Evolutionary conservation across 352 stramenopile genomes (phyloP), one percentile per base, ranked within the genome.

Genomic region (Halophytophthora batemanensis): DNA sequence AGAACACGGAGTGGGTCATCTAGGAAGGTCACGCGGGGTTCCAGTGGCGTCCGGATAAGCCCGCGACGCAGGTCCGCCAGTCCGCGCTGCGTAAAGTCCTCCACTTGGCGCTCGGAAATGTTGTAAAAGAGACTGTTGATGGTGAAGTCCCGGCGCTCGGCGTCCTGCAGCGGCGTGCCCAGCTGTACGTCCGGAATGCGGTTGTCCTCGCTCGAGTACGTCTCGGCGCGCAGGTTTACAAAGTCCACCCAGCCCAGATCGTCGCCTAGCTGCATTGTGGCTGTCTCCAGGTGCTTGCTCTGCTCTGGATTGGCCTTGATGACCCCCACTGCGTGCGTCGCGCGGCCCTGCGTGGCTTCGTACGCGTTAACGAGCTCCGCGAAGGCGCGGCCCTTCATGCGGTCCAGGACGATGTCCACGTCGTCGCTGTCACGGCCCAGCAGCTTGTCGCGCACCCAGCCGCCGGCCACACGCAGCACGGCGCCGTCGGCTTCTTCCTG

Each of bases 71-170:
- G 71, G 74, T 99, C 97, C 6, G 86, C 60, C n/a, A 98, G 60
- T 6, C 97, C 96, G 13, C 54, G 45, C 11, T 53, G 29, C 3
- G 95, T 99, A 48, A 95, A 95, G 73, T 99, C 96, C 69, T 99
- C 96, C 10, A 99, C 73, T 29, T 70, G 59, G 14, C 72, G 68
- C 17, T 80, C 91, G 56, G 97, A 88, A 36, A 99, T 86, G 69
- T 99, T 99, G 84, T 98, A 99, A 66, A 99, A 99, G 2, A 99
- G 61, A n/a, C 81, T 78, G 71, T 99, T 99, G 63, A 99, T 97
- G 2, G 97, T 99, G 50, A 99, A 96, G 75, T 99, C 97, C 36
- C 97, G 79, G 37, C 97, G 58, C 45, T 87, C 61, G 13, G 87
- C 89, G 52, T 97, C 89, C 47, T 97, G 76, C 35, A 82, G 53